phyloP scores from a whole-genome alignment of 306 rosid species.

The Arachis stenosperma region DNA sequence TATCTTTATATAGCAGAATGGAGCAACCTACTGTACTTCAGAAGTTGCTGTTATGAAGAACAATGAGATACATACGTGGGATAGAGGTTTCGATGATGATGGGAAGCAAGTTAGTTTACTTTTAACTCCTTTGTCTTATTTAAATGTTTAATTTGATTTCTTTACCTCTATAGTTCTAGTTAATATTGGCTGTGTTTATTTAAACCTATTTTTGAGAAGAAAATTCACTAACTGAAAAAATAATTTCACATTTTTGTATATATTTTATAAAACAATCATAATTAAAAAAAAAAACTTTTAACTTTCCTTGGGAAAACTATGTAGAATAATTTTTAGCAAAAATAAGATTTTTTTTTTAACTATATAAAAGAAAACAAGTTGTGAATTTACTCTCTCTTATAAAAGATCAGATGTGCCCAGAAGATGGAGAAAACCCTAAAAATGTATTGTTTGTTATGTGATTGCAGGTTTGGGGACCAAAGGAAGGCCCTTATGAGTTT shows the following conservation, averaged over 20 bases:
- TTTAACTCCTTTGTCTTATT: conserved; percentile 19
- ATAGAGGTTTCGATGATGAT: conserved; percentile 79
- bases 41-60: conserved; percentile 85
- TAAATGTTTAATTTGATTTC: conserved; percentile 27
- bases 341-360: too few species aligned
- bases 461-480: conserved; percentile 92
- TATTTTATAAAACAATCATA: too few species aligned
- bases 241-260: too few species aligned
- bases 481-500: conserved; percentile 86
- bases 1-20: conserved; percentile 64
- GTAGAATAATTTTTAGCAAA: too few species aligned
- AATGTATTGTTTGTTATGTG: conserved; percentile 26
- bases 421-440: not conserved
- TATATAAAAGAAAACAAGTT: too few species aligned
- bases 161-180: conserved; percentile 11
- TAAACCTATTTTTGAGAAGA: too few species aligned
- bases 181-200: not conserved
- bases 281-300: too few species aligned
- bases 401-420: not conserved
- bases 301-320: too few species aligned
- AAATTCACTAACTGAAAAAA: too few species aligned
- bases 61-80: conserved; percentile 95
- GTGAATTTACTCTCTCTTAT: too few species aligned
- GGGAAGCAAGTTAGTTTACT: conserved; percentile 80
- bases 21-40: conserved; percentile 80